Evolutionary conservation across 257 asterid species (phyloP).

Genomic region (Solanum appendiculatum): DNA sequence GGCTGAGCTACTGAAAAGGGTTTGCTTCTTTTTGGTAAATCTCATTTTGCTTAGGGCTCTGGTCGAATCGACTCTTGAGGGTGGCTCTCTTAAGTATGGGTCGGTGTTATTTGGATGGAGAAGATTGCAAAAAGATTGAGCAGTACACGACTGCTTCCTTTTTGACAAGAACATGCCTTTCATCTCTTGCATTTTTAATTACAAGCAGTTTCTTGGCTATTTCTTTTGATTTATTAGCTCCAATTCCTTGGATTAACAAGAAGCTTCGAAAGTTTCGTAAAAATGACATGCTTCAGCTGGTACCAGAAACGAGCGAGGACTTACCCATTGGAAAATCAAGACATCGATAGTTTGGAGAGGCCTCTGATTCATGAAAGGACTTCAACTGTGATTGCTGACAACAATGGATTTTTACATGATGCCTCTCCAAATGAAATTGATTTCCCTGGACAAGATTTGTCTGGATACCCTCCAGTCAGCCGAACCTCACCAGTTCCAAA

Average conservation of each 20-base stretch:
- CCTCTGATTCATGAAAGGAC: slow-evolving; percentile 58
- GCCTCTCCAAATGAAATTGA: slow-evolving; percentile 34
- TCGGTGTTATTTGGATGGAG: slow-evolving; percentile 88
- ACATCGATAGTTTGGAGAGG: slow-evolving; percentile 46
- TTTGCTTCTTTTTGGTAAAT: slow-evolving; percentile 88
- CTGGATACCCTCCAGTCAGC: slow-evolving; percentile 84
- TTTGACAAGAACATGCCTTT: slow-evolving; percentile 81
- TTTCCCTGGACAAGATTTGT: slow-evolving; percentile 57
- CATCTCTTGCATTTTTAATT: slow-evolving; percentile 84
- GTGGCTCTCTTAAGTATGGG: slow-evolving; percentile 82
- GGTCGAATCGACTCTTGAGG: slow-evolving; percentile 82
- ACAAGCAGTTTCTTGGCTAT: slow-evolving; percentile 95
- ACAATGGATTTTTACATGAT: slow-evolving; percentile 28
- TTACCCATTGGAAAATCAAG: slow-evolving; percentile 58
- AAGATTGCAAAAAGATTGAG: slow-evolving; percentile 90
- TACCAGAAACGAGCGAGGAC: slow-evolving; percentile 77
- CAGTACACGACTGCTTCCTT: slow-evolving; percentile 71
- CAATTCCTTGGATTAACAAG: slow-evolving; percentile 98
- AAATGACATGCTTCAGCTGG: slow-evolving; percentile 94
- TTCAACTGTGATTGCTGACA: slow-evolving; percentile 32
- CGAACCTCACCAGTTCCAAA: slow-evolving; percentile 96
- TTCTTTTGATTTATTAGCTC: slow-evolving; percentile 84
- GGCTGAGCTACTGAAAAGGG: slow-evolving; percentile 91
- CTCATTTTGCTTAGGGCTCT: slow-evolving; percentile 86
- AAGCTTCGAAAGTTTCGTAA: slow-evolving; percentile 70